phyloP scores from a whole-genome alignment of 31 red algal species.

The Odonthalia washingtoniensis region DNA sequence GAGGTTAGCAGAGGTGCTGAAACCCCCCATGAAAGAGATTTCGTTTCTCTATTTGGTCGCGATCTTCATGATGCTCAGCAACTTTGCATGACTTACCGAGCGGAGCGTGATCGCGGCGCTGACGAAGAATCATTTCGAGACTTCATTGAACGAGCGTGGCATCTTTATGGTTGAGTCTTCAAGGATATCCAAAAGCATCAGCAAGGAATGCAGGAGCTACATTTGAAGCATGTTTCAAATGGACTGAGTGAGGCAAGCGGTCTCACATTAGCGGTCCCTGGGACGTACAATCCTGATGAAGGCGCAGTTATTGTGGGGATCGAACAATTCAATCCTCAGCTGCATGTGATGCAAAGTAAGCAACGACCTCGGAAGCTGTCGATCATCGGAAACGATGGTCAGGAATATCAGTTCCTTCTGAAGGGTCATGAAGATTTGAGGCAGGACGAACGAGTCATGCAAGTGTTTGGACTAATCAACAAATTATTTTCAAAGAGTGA shows the following conservation, averaged over 20 bases:
- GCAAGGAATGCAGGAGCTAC: conserved; percentile 78
- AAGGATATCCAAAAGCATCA: conserved; percentile 71
- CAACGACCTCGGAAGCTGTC: conserved; percentile 88
- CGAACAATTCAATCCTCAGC: conserved; percentile 63
- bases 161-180: conserved; percentile 84
- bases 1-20: conserved; percentile 90
- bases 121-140: conserved; percentile 15
- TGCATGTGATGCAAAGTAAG: no score
- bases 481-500: conserved; percentile 80
- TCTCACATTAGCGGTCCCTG: conserved; percentile 88
- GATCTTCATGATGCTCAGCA: conserved; percentile 85
- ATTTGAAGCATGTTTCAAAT: conserved; percentile 82
- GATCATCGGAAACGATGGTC: conserved; percentile 90
- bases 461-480: conserved; percentile 95
- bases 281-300: conserved; percentile 81
- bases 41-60: conserved; percentile 85
- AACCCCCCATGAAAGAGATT: conserved; percentile 79
- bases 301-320: conserved; percentile 70
- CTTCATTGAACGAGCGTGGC: conserved; percentile 88
- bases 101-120: no score
- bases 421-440: conserved; percentile 99
- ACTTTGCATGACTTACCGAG: conserved; percentile 74
- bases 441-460: conserved; percentile 98
- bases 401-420: conserved; percentile 90
- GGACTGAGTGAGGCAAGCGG: conserved; percentile 66